These are phyloP conservation scores for Barnettozyma wickerhamii DNA, from an alignment of 805 yeast species.

Conservation along the genomic window DNA sequence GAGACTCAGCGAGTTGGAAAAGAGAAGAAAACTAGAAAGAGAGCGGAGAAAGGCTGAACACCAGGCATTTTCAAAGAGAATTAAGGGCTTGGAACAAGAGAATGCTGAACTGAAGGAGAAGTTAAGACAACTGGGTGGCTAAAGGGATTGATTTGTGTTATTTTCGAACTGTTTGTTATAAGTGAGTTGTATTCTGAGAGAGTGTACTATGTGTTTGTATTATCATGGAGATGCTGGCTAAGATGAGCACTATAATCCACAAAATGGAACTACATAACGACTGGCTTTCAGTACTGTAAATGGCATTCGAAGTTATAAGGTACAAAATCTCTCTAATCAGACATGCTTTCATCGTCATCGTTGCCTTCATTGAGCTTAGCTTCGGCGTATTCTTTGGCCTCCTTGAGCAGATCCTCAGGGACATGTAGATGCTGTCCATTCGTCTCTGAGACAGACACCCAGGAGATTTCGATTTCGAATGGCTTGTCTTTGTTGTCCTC, in stretches of 20 bases:
- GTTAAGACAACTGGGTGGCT: constrained; percentile 11
- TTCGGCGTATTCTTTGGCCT: constrained; percentile 81
- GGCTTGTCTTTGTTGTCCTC: constrained; percentile 98
- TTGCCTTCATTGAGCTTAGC: constrained; percentile 78
- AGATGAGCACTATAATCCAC: no score
- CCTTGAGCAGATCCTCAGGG: constrained; percentile 73
- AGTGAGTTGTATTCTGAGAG: no score
- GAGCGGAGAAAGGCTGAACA: constrained; percentile 64
- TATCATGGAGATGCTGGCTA: no score
- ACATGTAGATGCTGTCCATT: constrained; percentile 75
- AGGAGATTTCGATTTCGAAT: constrained; percentile 88
- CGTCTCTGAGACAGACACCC: constrained; percentile 78
- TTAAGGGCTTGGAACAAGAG: constrained; percentile 52
- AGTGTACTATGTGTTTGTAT: no score
- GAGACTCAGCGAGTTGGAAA: constrained; percentile 57
- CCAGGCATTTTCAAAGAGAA: constrained; percentile 47
- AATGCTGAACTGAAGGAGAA: constrained; percentile 37
- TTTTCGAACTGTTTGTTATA: background rate
- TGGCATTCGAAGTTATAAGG: background rate
- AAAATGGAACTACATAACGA: no score
- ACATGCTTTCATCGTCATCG: constrained; percentile 48
- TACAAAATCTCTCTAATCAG: constrained; percentile 17
- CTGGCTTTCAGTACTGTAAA: background rate
- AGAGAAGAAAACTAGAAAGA: constrained; percentile 65
- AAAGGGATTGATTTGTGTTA: background rate